Evolutionary conservation across 2,329 filamentous ascomycete species (phyloP).

Genomic region (Myrmaecium sp.): DNA sequence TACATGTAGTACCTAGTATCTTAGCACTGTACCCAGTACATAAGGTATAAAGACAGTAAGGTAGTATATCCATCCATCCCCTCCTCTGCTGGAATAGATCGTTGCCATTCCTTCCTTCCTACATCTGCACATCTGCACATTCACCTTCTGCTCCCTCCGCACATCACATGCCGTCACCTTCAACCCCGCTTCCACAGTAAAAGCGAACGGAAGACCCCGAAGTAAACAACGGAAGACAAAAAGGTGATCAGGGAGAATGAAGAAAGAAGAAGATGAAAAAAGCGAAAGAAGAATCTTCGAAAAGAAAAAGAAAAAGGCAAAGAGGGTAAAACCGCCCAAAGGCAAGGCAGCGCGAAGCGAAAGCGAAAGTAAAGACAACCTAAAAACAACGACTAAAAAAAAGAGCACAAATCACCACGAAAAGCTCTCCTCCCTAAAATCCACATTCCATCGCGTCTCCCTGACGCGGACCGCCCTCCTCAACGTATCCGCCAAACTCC

Average conservation of each 20-base stretch:
- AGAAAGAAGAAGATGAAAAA: neutral
- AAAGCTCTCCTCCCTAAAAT: constrained; percentile 70
- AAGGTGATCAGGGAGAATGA: too few relatives aligned
- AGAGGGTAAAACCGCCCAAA: too few relatives aligned
- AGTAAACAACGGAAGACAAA: too few relatives aligned
- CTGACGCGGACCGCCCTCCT: constrained; percentile 47
- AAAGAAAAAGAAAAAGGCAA: constrained; percentile 2
- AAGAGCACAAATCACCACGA: constrained; percentile 29
- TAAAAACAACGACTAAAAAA: neutral
- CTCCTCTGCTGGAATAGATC: too few relatives aligned
- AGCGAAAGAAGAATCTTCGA: neutral
- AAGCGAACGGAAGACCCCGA: too few relatives aligned
- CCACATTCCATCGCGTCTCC: constrained; percentile 49
- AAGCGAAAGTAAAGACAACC: neutral
- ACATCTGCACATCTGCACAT: neutral
- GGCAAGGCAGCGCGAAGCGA: neutral
- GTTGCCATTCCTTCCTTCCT: neutral
- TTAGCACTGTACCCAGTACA: too few relatives aligned
- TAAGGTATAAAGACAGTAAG: too few relatives aligned
- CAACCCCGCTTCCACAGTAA: too few relatives aligned
- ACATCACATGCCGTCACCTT: neutral
- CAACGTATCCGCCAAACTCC: constrained; percentile 59
- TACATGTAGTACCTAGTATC: too few relatives aligned
- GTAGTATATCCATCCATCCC: too few relatives aligned
- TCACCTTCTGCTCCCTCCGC: neutral